Evolutionary conservation across 441 rosid genomes (phyloP), one percentile per base, ranked within the genome.

Genomic region (Jatropha multifida): DNA sequence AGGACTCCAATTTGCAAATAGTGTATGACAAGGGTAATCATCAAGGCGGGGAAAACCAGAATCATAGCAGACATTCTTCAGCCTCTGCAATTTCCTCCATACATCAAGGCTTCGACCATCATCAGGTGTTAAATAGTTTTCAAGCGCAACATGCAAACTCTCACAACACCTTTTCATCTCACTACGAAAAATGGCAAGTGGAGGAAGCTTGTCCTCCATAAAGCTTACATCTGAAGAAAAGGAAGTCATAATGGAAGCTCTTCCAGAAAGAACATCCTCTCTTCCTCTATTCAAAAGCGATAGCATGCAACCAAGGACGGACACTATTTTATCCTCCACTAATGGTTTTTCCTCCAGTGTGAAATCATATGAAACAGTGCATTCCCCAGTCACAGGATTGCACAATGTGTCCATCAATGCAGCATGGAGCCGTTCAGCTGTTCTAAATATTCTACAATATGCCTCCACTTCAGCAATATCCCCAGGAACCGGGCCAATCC

Each of bases 111-210:
- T 89, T 76, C 90, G 89, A 69, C 77, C 85, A 85, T 90, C 97
- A 72, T 86, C 92, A 1, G 89, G 89, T n/a, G 89, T 85, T 88
- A 95, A 86, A 71, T 88, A 90, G 70, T 90, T 86, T 86, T 92
- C 92, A 67, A 96, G 97, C 55, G 99, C 98, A 74, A 93, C 82
- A 74, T 96, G 99, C 80, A 96, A 86, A 83, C 97, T 92, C 85
- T 96, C 99, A 27, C 97, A 89, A 62, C 99, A 96, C 77, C 97
- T 90, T 84, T 96, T 96, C 99, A 96, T 93, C 88, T 93, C 99
- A 75, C 89, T 79, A 81, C 97, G 85, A 81, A 96, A 92, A 82
- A 88, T 62, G 15, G 99, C 97, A 61, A 93, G 97, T 1, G 99
- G 99, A 20, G 99, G 98, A 75, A 92, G 92, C 48, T 84, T 77